Evolutionary conservation across 108 stramenopile genomes (phyloP).

Genomic region (Nannochloropsis salina): DNA sequence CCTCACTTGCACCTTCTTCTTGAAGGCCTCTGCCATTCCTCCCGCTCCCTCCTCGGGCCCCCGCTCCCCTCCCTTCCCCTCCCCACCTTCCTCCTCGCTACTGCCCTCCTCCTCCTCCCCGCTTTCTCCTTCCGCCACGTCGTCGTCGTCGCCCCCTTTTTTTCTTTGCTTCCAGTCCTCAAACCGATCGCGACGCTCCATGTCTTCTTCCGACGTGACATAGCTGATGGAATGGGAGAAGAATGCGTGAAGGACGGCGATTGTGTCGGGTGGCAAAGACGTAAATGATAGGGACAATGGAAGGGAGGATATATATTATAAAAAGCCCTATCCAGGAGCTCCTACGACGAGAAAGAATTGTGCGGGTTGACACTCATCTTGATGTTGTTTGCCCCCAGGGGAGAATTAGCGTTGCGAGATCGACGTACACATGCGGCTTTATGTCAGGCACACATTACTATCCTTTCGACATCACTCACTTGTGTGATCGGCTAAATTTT

Average conservation of each 20-base stretch:
- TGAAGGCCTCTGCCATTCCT: neutral
- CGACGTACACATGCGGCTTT: neutral
- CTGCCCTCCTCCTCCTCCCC: neutral
- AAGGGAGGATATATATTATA: neutral
- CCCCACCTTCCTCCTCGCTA: neutral
- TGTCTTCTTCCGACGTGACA: conserved; percentile 16
- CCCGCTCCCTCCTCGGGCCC: neutral
- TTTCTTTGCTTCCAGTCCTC: neutral
- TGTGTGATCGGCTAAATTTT: neutral
- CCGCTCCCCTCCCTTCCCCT: neutral
- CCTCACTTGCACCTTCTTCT: conserved; percentile 3
- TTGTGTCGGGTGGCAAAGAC: no score
- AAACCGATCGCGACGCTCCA: neutral
- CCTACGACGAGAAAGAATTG: no score
- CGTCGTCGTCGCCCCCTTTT: neutral
- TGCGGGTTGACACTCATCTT: no score
- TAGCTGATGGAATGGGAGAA: neutral
- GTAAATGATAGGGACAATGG: neutral
- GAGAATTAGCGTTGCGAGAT: neutral
- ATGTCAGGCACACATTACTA: neutral
- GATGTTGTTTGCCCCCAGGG: no score
- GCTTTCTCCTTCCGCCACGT: neutral
- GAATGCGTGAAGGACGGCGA: neutral
- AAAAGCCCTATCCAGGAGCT: neutral
- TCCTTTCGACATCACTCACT: neutral